Percentiles rank a stretch among this genome's conserved stretches.
Evolutionary conservation across 805 yeast genomes (phyloP).

Genomic region (Saccharomycopsis sp.): DNA sequence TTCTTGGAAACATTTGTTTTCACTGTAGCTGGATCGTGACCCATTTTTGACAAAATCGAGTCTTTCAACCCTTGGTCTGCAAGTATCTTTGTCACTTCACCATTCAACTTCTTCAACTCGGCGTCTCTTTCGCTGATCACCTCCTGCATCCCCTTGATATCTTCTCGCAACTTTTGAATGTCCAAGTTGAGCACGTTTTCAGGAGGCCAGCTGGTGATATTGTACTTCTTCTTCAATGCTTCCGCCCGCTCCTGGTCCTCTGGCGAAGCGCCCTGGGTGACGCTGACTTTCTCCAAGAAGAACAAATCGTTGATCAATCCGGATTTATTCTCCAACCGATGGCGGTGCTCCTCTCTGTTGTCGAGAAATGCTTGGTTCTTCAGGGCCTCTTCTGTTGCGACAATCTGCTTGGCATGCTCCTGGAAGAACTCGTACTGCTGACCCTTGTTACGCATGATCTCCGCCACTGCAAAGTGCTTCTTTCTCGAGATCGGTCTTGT

Average conservation of each 20-base stretch:
- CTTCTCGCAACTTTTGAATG: constrained; percentile 26
- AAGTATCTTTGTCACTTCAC: constrained; percentile 27
- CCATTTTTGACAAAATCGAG: constrained; percentile 29
- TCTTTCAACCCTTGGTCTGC: constrained; percentile 31
- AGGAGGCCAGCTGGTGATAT: constrained; percentile 40
- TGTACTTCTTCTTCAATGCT: constrained; percentile 37
- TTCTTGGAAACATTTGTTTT: constrained; percentile 58
- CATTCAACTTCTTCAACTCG: constrained; percentile 31
- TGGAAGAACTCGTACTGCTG: constrained; percentile 81
- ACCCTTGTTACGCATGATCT: constrained; percentile 81
- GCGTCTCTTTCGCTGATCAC: constrained; percentile 27
- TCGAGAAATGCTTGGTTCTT: constrained; percentile 47
- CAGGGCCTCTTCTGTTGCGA: constrained; percentile 53
- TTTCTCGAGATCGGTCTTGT: constrained; percentile 77
- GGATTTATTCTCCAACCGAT: constrained; percentile 24
- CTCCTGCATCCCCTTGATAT: constrained; percentile 28
- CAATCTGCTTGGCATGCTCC: constrained; percentile 58
- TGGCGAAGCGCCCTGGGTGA: constrained; percentile 24
- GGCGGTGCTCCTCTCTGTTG: constrained; percentile 33
- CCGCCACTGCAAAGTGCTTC: constrained; percentile 86
- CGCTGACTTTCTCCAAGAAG: constrained; percentile 24
- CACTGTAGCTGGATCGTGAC: constrained; percentile 31
- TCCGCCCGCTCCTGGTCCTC: constrained; percentile 32
- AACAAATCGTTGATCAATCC: constrained; percentile 28
- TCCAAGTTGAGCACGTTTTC: constrained; percentile 34